A percentile compares a stretch with the other conserved stretches of the same genome.
Conservation (phyloP, 202 grass and related monocot species). For the Panicum hallii region DNA sequence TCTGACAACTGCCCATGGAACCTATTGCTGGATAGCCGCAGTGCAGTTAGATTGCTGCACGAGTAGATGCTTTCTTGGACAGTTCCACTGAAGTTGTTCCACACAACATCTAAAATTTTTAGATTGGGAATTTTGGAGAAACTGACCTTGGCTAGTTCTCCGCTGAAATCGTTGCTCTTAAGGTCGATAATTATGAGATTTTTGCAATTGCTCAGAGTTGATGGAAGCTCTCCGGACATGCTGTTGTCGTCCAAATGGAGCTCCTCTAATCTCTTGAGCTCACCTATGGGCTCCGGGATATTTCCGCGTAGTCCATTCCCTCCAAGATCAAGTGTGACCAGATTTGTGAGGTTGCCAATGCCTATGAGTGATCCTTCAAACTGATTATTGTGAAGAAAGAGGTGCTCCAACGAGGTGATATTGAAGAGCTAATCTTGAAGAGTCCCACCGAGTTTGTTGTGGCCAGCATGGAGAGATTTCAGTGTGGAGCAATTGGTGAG, state of each 20-base stretch:
- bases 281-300: not conserved
- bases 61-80: constrained; percentile 55
- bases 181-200: constrained; percentile 4
- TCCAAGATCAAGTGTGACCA: constrained; percentile 19
- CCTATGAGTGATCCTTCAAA: not conserved
- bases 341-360: not conserved
- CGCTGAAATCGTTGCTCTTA: not conserved
- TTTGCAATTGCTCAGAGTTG: not conserved
- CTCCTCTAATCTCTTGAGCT: constrained; percentile 3
- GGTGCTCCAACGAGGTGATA: not conserved
- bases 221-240: constrained; percentile 14
- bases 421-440: constrained; percentile 51
- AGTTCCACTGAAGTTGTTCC: constrained; percentile 30
- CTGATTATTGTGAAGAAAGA: not conserved
- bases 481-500: constrained; percentile 51
- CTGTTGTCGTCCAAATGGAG: not conserved
- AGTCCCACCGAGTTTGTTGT: constrained; percentile 45
- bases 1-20: constrained; percentile 48
- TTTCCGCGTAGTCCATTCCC: constrained; percentile 32
- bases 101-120: constrained; percentile 12
- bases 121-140: not conserved
- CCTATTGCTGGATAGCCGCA: not conserved
- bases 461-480: constrained; percentile 10
- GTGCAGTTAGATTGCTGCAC: not conserved
- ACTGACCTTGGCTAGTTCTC: not conserved